Conservation (phyloP, 805 yeast genomes). For the Barnettozyma vustinii region DNA sequence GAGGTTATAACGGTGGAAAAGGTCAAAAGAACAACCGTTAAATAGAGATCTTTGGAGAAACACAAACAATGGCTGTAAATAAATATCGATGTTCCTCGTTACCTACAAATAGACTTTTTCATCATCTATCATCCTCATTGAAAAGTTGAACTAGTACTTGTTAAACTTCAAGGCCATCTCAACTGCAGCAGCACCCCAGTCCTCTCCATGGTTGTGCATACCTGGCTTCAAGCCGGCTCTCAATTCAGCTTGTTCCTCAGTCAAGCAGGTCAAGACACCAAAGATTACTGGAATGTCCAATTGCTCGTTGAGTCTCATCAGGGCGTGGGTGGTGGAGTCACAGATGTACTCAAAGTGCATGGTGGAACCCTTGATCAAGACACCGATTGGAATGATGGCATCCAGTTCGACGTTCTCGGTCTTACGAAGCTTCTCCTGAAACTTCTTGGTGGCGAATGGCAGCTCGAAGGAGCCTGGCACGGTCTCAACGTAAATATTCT, state of each 20-base stretch:
- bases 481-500: conserved; percentile 72
- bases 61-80: not conserved
- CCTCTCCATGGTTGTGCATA: conserved; percentile 94
- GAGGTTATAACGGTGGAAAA: conserved; percentile 5
- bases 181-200: conserved; percentile 99
- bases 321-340: conserved; percentile 77
- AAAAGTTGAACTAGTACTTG: not conserved
- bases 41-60: not conserved
- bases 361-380: conserved; percentile 90
- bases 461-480: conserved; percentile 96
- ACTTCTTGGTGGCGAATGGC: conserved; percentile 68
- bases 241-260: conserved; percentile 88
- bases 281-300: conserved; percentile 78
- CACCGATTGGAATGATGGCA: conserved; percentile 91
- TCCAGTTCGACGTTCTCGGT: conserved; percentile 50
- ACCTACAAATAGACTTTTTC: not conserved
- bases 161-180: conserved; percentile 69
- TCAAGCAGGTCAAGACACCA: conserved; percentile 88
- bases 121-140: not conserved
- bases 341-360: conserved; percentile 98
- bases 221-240: conserved; percentile 84
- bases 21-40: conserved; percentile 3
- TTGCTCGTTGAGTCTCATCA: conserved; percentile 76
- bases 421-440: conserved; percentile 38
- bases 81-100: not conserved